Evolutionary conservation across 352 stramenopile genomes (phyloP), one percentile per base, ranked within the genome.

Genomic region (Pythium aquatile): DNA sequence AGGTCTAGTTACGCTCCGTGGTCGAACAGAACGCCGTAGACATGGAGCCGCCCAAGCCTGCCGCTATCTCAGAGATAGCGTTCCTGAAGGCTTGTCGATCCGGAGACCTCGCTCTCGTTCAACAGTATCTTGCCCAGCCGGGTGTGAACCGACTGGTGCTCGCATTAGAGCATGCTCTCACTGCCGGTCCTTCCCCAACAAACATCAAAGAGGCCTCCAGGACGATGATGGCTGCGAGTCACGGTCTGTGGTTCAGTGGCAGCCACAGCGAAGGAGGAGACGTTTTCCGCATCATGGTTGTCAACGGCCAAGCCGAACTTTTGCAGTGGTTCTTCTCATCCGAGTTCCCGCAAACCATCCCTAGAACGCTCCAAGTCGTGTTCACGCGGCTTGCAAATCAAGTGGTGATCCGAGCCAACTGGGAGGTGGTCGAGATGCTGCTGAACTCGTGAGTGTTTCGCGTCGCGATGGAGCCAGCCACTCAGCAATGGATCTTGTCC

Each of bases 391-490:
- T 61, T n/a, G 37, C 26, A 1, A 37, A 37, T 17, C 37, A 52
- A 28, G 55, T 40, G 1, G 20, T 51, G 10, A 14, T 32, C 1
- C 26, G 53, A 29, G 37, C 17, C 7, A 24, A 51, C 24, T 13
- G n/a, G 24, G 14, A 48, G 17, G 37, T 37, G 1, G 37, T 61
- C n/a, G 55, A 61, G 26, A 26, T 17, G n/a, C 40, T 61, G 24
- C 37, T 61, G 9, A 20, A 29, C 16, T 61, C 37, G 37, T 61
- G 55, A 37, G 3, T 61, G 5, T 61, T 61, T 37, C 20, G 55
- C 11, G 33, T 48, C 9, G 55, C 37, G 2, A 58, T 58, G 53
- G 10, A 5, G 16, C 32, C 32, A 35, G 5, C 32, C 32, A 35
- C 32, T 9, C 32, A 35, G 32, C 32, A 35, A 9, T 35, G 32